phyloP scores from a whole-genome alignment of 768 basidiomycete genomes.

The Dioszegia crocea region DNA sequence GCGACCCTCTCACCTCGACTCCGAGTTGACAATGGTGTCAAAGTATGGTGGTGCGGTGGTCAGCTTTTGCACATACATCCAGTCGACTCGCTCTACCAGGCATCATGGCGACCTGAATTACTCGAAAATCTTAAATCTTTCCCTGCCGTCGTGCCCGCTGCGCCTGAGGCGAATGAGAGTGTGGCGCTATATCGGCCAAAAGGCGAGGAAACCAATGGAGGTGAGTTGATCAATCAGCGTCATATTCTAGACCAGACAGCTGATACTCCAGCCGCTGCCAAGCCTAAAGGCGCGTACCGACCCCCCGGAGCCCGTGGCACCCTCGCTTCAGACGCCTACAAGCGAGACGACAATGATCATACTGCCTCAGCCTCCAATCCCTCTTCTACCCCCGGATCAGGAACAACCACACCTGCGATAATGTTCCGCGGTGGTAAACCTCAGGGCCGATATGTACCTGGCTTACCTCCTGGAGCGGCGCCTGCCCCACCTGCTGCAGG shows the following conservation, averaged over 20 bases:
- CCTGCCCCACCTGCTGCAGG: conserved; percentile 46
- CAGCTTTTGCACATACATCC: conserved; percentile 76
- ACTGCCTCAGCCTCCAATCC: neutral
- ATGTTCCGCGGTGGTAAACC: conserved; percentile 45
- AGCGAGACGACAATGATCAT: conserved; percentile 72
- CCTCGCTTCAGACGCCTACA: conserved; percentile 80
- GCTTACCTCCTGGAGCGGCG: conserved; percentile 55
- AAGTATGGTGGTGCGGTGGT: conserved; percentile 90
- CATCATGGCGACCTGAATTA: conserved; percentile 29
- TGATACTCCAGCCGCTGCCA: conserved; percentile 49
- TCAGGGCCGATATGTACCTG: conserved; percentile 66
- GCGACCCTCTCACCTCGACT: conserved; percentile 92
- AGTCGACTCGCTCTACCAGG: conserved; percentile 84
- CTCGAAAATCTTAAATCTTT: conserved; percentile 23
- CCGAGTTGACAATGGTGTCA: conserved; percentile 95
- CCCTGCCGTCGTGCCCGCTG: conserved; percentile 28
- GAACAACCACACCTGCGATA: conserved; percentile 35
- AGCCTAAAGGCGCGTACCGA: conserved; percentile 81
- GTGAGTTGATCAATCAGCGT: conserved; percentile 14
- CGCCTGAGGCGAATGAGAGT: conserved; percentile 36
- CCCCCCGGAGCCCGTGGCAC: conserved; percentile 90
- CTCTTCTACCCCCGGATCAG: conserved; percentile 56
- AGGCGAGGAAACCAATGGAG: conserved; percentile 32
- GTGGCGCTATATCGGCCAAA: conserved; percentile 38
- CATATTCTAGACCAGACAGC: neutral